phyloP scores from a whole-genome alignment of 1,139 yeast genomes.

The Meyerozyma guilliermondii region DNA sequence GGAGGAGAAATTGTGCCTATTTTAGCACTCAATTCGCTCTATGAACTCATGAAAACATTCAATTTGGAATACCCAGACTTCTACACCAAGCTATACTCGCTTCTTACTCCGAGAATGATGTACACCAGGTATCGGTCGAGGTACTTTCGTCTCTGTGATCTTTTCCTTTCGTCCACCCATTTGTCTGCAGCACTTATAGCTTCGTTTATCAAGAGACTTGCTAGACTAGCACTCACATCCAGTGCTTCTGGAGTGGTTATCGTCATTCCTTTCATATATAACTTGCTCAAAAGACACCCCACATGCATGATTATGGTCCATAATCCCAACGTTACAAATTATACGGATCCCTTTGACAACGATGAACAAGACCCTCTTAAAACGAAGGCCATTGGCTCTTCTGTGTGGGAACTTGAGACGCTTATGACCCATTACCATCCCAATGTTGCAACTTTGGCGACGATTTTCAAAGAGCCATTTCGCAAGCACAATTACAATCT shows the following conservation, averaged over 20 bases:
- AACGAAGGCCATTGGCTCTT: constrained; percentile 77
- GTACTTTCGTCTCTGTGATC: constrained; percentile 80
- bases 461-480: constrained; percentile 84
- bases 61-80: constrained; percentile 93
- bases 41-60: constrained; percentile 74
- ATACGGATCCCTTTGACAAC: constrained; percentile 63
- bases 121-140: constrained; percentile 82
- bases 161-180: constrained; percentile 85
- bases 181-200: constrained; percentile 80
- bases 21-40: constrained; percentile 81
- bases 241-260: constrained; percentile 90
- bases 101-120: constrained; percentile 68
- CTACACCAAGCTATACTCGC: constrained; percentile 73
- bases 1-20: constrained; percentile 67
- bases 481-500: constrained; percentile 79
- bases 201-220: constrained; percentile 78
- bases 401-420: constrained; percentile 88
- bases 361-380: constrained; percentile 66
- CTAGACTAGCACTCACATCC: constrained; percentile 70
- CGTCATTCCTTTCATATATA: constrained; percentile 86
- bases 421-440: constrained; percentile 91
- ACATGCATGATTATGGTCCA: constrained; percentile 90
- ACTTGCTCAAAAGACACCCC: constrained; percentile 84
- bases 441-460: constrained; percentile 87
- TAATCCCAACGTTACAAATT: constrained; percentile 32